These are phyloP conservation scores for Silybum marianum DNA, from an alignment of 129 eudicot species.

Conservation along the genomic window DNA sequence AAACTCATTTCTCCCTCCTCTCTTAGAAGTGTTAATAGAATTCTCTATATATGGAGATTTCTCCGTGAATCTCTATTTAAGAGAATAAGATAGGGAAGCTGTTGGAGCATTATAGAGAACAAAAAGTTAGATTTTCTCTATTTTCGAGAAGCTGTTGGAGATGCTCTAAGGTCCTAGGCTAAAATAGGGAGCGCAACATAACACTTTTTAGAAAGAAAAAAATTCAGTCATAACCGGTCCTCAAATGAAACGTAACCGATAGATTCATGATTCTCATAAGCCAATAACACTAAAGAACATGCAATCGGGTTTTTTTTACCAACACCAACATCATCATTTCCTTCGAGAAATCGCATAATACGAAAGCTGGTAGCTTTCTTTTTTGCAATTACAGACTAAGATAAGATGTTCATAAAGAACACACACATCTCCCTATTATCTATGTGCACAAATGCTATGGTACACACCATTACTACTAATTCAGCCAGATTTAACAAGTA, in stretches of 20 bases:
- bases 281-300: background rate
- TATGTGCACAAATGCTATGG: conserved; percentile 7
- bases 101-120: too few relatives aligned
- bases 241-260: background rate
- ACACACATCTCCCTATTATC: background rate
- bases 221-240: background rate
- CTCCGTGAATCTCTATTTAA: too few relatives aligned
- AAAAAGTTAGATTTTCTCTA: too few relatives aligned
- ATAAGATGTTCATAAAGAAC: background rate
- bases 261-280: background rate
- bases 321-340: conserved; percentile 27
- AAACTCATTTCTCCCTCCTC: too few relatives aligned
- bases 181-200: too few relatives aligned
- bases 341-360: conserved; percentile 8
- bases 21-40: too few relatives aligned
- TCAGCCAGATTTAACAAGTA: conserved; percentile 4
- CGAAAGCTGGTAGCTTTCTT: conserved; percentile 14
- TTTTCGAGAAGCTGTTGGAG: too few relatives aligned
- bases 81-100: too few relatives aligned
- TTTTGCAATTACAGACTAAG: conserved; percentile 11
- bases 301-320: background rate
- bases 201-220: too few relatives aligned
- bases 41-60: too few relatives aligned
- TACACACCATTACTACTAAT: background rate
- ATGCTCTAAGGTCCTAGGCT: too few relatives aligned